These are phyloP conservation scores for Trichoderma pleuroti DNA, from an alignment of 2,329 filamentous ascomycete species.

Conservation along the genomic window DNA sequence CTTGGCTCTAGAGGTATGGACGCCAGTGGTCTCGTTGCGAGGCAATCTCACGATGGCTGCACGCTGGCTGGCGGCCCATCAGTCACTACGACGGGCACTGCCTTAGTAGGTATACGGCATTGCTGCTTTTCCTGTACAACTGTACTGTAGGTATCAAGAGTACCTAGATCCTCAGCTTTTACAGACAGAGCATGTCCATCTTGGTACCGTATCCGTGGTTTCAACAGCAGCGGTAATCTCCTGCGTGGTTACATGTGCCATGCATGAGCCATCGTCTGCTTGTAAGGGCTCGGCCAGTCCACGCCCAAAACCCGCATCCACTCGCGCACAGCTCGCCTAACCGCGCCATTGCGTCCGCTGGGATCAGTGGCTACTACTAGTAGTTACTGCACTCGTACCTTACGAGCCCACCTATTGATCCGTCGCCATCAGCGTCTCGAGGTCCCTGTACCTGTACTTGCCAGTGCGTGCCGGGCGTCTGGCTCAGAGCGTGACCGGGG, in stretches of 20 bases:
- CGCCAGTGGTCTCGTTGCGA: background rate
- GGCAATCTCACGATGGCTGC: constrained; percentile 4
- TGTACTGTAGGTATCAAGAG: background rate
- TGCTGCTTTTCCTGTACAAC: background rate
- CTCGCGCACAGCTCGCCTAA: constrained; percentile 3
- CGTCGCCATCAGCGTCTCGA: too few species aligned
- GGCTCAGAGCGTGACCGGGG: background rate
- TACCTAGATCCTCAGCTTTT: background rate
- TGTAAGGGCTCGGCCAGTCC: constrained; percentile 12
- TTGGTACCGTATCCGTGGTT: background rate
- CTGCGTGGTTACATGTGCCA: background rate
- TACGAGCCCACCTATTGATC: too few species aligned
- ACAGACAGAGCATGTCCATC: background rate
- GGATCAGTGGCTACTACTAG: background rate
- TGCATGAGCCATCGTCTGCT: background rate
- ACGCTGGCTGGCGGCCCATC: background rate
- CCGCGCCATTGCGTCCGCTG: background rate
- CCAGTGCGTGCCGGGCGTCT: background rate
- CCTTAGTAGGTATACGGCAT: background rate
- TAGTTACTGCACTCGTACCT: too few species aligned
- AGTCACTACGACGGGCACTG: background rate
- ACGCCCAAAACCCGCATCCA: background rate
- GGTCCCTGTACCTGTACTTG: background rate
- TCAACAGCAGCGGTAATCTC: background rate
- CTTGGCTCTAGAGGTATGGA: too few species aligned